Evolutionary conservation across 148 eudicot species (phyloP).

Genomic region (Persicaria maculosa): DNA sequence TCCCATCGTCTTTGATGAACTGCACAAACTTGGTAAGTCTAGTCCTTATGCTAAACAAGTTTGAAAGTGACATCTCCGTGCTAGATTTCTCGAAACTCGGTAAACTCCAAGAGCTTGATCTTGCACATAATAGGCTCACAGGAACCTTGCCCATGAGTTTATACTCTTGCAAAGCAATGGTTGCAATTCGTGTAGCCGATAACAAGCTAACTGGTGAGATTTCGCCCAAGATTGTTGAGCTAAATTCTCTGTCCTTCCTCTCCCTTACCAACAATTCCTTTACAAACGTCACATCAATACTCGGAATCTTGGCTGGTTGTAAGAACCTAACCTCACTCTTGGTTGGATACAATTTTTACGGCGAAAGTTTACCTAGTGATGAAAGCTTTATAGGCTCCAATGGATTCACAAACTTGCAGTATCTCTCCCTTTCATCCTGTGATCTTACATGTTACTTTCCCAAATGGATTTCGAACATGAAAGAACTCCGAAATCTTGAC

Average conservation of each 20-base stretch:
- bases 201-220: slow-evolving; percentile 51
- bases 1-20: slow-evolving; percentile 61
- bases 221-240: slow-evolving; percentile 32
- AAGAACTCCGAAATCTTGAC: slow-evolving; percentile 58
- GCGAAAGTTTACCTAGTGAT: slow-evolving; percentile 47
- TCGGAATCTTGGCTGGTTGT: slow-evolving; percentile 43
- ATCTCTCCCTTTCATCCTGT: slow-evolving; percentile 70
- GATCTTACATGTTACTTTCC: slow-evolving; percentile 51
- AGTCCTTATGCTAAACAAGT: slow-evolving; percentile 53
- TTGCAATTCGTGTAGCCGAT: slow-evolving; percentile 65
- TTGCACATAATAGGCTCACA: slow-evolving; percentile 55
- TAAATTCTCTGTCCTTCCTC: slow-evolving; percentile 63
- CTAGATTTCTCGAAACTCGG: slow-evolving; percentile 60
- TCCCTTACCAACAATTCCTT: slow-evolving; percentile 69
- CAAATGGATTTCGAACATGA: slow-evolving; percentile 47
- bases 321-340: slow-evolving; percentile 53
- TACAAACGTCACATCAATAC: slow-evolving; percentile 48
- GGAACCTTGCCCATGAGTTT: slow-evolving; percentile 62
- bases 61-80: slow-evolving; percentile 52
- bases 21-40: slow-evolving; percentile 54
- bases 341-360: slow-evolving; percentile 47
- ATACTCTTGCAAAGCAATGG: slow-evolving; percentile 58
- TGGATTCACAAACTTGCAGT: slow-evolving; percentile 49
- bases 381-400: slow-evolving; percentile 24
- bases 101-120: slow-evolving; percentile 51